These are phyloP conservation scores for Sporisorium scitamineum DNA, from an alignment of 1,284 basidiomycete genomes.

Conservation along the genomic window DNA sequence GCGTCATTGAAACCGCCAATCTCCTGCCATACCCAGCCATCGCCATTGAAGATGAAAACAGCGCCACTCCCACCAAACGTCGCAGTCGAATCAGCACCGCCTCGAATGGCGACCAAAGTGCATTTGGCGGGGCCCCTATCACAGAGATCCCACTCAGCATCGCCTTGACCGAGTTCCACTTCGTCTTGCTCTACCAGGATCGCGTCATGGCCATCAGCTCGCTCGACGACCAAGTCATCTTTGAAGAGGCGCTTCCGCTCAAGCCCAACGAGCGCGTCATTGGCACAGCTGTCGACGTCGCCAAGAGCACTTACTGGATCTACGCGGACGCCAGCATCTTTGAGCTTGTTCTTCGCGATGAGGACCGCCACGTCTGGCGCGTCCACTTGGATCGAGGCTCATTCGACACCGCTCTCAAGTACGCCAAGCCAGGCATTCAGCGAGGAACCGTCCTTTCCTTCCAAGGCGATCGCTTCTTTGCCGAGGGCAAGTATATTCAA, in stretches of 20 bases:
- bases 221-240: conserved; percentile 84
- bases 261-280: conserved; percentile 58
- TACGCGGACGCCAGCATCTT: conserved; percentile 90
- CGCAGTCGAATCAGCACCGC: conserved; percentile 31
- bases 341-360: conserved; percentile 86
- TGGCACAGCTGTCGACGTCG: conserved; percentile 75
- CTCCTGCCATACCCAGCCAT: conserved; percentile 67
- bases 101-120: conserved; percentile 24
- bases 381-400: conserved; percentile 84
- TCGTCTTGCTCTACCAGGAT: conserved; percentile 85
- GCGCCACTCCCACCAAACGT: conserved; percentile 11
- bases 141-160: conserved; percentile 74
- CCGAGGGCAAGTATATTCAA: conserved; percentile 84
- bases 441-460: conserved; percentile 84
- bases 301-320: conserved; percentile 92
- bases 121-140: conserved; percentile 24
- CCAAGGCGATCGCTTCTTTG: conserved; percentile 87
- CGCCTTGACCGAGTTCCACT: conserved; percentile 90
- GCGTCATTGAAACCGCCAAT: conserved; percentile 80
- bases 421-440: conserved; percentile 86
- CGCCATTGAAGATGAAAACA: conserved; percentile 31
- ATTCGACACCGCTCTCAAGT: conserved; percentile 82
- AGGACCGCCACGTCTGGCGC: conserved; percentile 94
- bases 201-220: conserved; percentile 82
- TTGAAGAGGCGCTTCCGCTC: conserved; percentile 76